Base-by-base conservation (phyloP, 1,284 basidiomycete genomes). In the Trichosporon inkin region DNA sequence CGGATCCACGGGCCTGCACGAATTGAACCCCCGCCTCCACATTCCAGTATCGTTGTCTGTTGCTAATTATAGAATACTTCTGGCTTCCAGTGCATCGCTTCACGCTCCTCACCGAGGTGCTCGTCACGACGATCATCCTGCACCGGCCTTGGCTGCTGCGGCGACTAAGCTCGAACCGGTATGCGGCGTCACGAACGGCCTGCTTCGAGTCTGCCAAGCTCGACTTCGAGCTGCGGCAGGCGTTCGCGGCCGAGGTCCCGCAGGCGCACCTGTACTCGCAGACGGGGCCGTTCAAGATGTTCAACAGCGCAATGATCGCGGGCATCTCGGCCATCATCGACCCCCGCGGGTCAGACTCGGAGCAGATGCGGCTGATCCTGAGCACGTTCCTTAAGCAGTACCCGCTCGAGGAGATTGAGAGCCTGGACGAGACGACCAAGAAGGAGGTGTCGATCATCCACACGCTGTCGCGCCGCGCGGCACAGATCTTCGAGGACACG, bases 271-370 rank as follows among this genome's bases (percentile, higher is more conserved):
- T 71, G 32, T 70, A 64, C 39, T 57, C 67, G 13, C 66, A 68
- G 16, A 71, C 71, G 13, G 71, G 72, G 10, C 74, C 75, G 58
- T 75, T 74, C 62, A 74, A 71, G 53, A 77, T 75, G 73, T 77
- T 77, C 68, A 75, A 75, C 63, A 73, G 71, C 28, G 76, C 76
- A 2, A 79, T 79, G 77, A 78, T 79, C 53, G 77, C 77, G 16
- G 77, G 77, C 34, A 79, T 79, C 8, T 73, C 70, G 10, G 77
- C 77, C 10, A 79, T 79, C 58, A 76, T 79, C 53, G 74, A 77
- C 58, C 77, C 77, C 6, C 63, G 73, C n/a, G 74, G 75, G 32
- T 58, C 69, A 2, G 75, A 77, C 58, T 65, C 70, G 2, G 74
- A 75, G 55, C 69, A 73, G 53, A 77, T 77, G 75, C 68, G 74